Evolutionary conservation across 257 asterid genomes (phyloP), one percentile per base, ranked within the genome.

Genomic region (Schizonepeta tenuifolia): DNA sequence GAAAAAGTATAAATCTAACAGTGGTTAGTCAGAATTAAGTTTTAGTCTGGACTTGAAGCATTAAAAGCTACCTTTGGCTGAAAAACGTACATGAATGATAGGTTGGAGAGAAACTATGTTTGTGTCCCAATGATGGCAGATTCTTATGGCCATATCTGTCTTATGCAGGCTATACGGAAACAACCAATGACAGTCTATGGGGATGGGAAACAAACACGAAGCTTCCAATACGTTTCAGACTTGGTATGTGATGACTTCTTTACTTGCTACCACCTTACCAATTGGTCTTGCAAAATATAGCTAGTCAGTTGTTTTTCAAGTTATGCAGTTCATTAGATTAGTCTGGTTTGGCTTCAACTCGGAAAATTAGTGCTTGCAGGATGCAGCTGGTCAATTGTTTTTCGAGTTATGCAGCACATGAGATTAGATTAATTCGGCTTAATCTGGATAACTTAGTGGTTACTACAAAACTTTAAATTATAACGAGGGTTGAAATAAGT

Each of bases 161-260:
- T 80, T 74, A 31, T 78, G 76, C 85, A 93, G 98, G 96, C 92
- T 51, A 93, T 93, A 61, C 84, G 96, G 44, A 91, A 83, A 81
- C 97, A 91, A 63, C 96, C 97, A 3, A 77, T 89, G 88, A 89
- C 98, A 14, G 96, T 93, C 43, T 91, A 93, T 78, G 98, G 97
- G 68, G 97, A 93, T 81, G 98, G 98, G 59, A 84, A 89, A 77
- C 98, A 93, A 84, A 93, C 97, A 28, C 81, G 97, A 73, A 93
- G 98, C 81, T 93, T 93, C 78, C 98, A 93, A 65, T 93, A 70
- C 55, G 98, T 93, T 31, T 87, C 98, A 15, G 98, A 93, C 86
- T 81, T 93, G 96, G 98, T 93, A 85, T 60, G 88, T 79, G 38
- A n/a, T 58, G 58, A 76, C 68, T 65, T 79, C 40, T 68, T 63